Percentiles rank a stretch among this genome's conserved stretches.
These are phyloP conservation scores for Tricholoma sp. DNA, from an alignment of 768 basidiomycete species.

Conservation along the genomic window DNA sequence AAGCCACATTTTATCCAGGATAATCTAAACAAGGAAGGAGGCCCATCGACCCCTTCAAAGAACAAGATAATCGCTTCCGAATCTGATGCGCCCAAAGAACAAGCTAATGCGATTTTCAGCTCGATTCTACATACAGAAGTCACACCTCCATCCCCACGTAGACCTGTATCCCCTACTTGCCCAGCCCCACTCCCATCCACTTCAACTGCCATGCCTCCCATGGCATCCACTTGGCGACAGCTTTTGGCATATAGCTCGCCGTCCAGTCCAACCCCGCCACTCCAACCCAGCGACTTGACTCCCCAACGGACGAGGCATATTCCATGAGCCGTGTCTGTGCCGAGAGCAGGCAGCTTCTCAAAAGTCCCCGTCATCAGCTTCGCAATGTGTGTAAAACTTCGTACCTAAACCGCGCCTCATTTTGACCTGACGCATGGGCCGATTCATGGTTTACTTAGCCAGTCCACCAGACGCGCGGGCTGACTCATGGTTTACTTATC, in stretches of 20 bases:
- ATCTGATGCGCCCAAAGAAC: slow-evolving; percentile 76
- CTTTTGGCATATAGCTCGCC: slow-evolving; percentile 69
- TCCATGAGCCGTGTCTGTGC: slow-evolving; percentile 86
- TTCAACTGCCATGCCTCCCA: slow-evolving; percentile 35
- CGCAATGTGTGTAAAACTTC: slow-evolving; percentile 91
- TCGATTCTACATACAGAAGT: slow-evolving; percentile 78
- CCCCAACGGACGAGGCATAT: slow-evolving; percentile 84
- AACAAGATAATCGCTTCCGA: slow-evolving; percentile 61
- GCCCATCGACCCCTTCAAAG: slow-evolving; percentile 57
- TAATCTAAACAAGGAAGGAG: slow-evolving; percentile 56
- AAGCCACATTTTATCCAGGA: too few species aligned
- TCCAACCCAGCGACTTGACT: slow-evolving; percentile 65
- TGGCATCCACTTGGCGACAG: slow-evolving; percentile 52
- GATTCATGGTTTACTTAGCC: too few species aligned
- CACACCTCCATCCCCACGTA: slow-evolving; percentile 65
- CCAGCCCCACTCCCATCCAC: slow-evolving; percentile 35
- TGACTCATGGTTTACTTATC: too few species aligned
- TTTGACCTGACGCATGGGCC: too few species aligned
- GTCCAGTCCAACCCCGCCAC: slow-evolving; percentile 48
- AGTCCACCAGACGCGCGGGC: too few species aligned
- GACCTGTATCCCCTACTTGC: too few species aligned
- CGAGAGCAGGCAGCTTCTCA: slow-evolving; percentile 75
- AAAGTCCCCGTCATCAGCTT: slow-evolving; percentile 76
- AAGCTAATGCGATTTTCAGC: slow-evolving; percentile 80
- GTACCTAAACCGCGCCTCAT: too few species aligned